Base-by-base conservation (phyloP, 2,329 filamentous ascomycete genomes). In the Colletotrichum lupini region DNA sequence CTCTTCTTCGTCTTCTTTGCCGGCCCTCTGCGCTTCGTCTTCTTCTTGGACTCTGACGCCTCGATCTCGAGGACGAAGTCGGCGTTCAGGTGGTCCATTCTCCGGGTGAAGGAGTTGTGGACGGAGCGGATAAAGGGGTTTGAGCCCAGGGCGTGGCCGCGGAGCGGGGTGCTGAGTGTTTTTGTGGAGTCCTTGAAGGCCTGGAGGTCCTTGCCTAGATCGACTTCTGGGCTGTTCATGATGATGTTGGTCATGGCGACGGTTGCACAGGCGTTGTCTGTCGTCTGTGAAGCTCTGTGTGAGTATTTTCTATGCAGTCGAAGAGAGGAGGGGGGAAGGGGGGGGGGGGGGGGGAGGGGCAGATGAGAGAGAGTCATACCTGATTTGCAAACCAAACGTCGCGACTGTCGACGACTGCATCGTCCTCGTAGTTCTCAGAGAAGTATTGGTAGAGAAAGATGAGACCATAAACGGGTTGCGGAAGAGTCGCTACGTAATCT, bases 381-480 rank as follows among this genome's bases (percentile, higher is more conserved):
- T 97, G 96, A 78, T 98, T 98, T 32, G 95, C 95, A 81, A 98
- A 98, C 96, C 97, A 99, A 22, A 98, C 86, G 35, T 90, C 85
- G 3, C 90, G 84, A 57, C 84, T 85, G 74, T 88, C 85, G 24
- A 74, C 72, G 19, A 67, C 63, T 68, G 87, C 78, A 85, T 89
- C 78, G 84, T 89, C 76, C 81, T 90, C 87, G n/a, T 88, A 86
- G 37, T 89, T 82, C 64, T 85, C 81, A 35, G 89, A 87, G 77
- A 91, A 79, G 75, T 89, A 98, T 72, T 92, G 90, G 78, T 95
- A 98, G 1, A 98, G 88, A 75, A 98, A 97, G 62, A 99, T 93
- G n/a, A 98, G 84, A 3, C 96, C 96, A 77, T 94, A 91, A 2
- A 97, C 88, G 1, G 94, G 93, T 77, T 92, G 93, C 90, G 92